These are phyloP conservation scores for Penicillium daleae DNA, from an alignment of 495 filamentous ascomycete genomes.

Conservation along the genomic window DNA sequence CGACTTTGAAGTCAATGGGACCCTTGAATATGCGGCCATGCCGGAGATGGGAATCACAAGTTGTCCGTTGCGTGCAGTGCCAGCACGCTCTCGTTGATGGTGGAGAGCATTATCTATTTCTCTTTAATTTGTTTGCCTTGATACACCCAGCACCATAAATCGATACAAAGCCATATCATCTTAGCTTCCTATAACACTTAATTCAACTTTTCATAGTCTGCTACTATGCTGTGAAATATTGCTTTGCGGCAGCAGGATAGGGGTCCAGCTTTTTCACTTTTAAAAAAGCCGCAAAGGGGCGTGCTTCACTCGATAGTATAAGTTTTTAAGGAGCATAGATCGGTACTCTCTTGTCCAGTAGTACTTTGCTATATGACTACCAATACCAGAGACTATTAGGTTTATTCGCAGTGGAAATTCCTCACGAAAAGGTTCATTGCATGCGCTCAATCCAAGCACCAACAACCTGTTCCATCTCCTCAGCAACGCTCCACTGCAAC, in stretches of 20 bases:
- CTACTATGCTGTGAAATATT: background rate
- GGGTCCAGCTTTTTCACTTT: background rate
- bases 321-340: background rate
- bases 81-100: background rate
- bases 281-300: background rate
- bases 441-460: constrained; percentile 3
- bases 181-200: too few species aligned
- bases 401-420: background rate
- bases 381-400: background rate
- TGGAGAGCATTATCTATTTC: background rate
- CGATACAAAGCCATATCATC: too few species aligned
- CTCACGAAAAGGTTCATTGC: background rate
- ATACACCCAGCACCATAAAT: background rate
- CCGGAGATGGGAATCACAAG: background rate
- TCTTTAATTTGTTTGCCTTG: background rate
- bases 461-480: constrained; percentile 4
- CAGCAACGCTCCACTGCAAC: background rate
- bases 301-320: background rate
- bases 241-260: background rate
- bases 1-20: background rate
- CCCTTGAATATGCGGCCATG: background rate
- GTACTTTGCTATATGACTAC: too few species aligned
- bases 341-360: too few species aligned
- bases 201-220: background rate
- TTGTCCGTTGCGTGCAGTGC: background rate